Percentiles rank a stretch among this genome's conserved stretches.
These are phyloP conservation scores for Chytriomyces hyalinus DNA, from an alignment of 192 early-diverging fungal genomes.

Conservation along the genomic window DNA sequence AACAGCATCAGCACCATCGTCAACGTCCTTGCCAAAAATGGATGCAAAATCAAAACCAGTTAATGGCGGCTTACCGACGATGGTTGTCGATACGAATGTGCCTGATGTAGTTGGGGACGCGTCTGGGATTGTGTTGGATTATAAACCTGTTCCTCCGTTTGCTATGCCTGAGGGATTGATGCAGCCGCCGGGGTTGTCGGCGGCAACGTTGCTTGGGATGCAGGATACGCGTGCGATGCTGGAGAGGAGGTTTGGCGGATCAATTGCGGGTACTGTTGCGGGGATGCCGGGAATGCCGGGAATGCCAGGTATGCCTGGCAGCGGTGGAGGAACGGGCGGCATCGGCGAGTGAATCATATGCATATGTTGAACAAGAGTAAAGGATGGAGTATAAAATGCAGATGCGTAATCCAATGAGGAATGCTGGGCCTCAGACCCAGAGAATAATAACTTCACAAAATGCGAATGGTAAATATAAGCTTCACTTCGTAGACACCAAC, in stretches of 20 bases:
- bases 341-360: too few species aligned
- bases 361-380: too few species aligned
- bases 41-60: not conserved
- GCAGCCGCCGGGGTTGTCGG: not conserved
- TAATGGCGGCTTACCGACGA: not conserved
- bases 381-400: too few species aligned
- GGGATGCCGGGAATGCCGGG: too few species aligned
- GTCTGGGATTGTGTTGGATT: not conserved
- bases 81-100: constrained; percentile 5
- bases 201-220: not conserved
- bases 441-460: too few species aligned
- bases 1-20: not conserved
- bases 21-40: not conserved
- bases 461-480: too few species aligned
- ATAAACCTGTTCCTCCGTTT: constrained; percentile 29
- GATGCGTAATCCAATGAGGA: too few species aligned
- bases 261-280: too few species aligned
- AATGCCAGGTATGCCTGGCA: too few species aligned
- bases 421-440: too few species aligned
- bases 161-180: not conserved
- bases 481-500: not conserved
- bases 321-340: too few species aligned
- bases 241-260: constrained; percentile 1
- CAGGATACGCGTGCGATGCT: not conserved
- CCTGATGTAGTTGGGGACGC: constrained; percentile 1